Evolutionary conservation across 2,329 filamentous ascomycete species (phyloP), one percentile per base, ranked within the genome.

Genomic region (Pseudogymnoascus sp.): DNA sequence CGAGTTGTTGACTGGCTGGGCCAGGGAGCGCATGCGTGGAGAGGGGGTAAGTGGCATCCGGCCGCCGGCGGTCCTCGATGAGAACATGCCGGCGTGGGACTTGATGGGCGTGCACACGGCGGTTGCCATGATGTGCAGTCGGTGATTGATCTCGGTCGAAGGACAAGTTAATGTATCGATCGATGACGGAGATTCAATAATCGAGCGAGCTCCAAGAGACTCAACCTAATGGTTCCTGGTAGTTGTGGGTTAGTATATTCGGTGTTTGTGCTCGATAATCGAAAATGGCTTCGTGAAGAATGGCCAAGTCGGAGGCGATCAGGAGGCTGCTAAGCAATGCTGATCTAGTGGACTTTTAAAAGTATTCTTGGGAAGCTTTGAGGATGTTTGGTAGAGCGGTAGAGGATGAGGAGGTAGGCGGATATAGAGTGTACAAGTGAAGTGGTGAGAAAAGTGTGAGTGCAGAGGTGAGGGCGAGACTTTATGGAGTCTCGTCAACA

Each of bases 11-110:
- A 75, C 65, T 10, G 79, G 74, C 59, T 77, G 74, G 56, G 76
- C 78, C 30, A 77, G 75, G 33, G 79, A 77, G 65, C 85, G 82
- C 64, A 79, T 76, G 66, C 86, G 84, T 61, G 94, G 94, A 61
- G 92, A 97, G 30, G 94, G 92, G 3, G 92, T 96, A 71, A 99
- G 78, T 68, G 94, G 92, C 81, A 95, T 92, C 64, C 94, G 90
- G 73, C 92, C 91, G 76, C 92, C 92, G 74, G 92, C 94, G 72
- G 92, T 94, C 73, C 91, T 91, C 67, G 89, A 84, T 67, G 88
- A 91, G 79, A 97, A 96, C 70, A 96, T 82, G 62, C 91, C 90
- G 76, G 88, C 85, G 75, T 96, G 92, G 81, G 89, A 94, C 82
- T 96, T 97, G 73, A 94, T 81, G 62, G 94, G 94, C 63, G 94